A percentile compares a stretch with the other conserved stretches of the same genome.
Evolutionary conservation across 2,329 filamentous ascomycete genomes (phyloP).

Genomic region (Aspergillus viridinutans): DNA sequence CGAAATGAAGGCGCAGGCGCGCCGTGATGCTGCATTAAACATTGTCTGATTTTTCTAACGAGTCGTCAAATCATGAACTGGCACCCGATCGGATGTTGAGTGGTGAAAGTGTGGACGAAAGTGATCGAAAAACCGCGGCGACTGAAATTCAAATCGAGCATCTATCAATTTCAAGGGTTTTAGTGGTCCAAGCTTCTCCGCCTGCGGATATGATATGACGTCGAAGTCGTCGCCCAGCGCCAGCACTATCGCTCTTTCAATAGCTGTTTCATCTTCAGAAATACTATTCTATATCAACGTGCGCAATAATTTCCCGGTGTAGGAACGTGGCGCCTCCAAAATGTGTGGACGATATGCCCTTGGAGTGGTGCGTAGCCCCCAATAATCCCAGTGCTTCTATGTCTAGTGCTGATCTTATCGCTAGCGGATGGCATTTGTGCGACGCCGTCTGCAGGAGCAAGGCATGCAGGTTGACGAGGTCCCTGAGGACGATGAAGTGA

Average conservation of each 20-base stretch:
- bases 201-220: conserved; percentile 20
- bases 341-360: conserved; percentile 70
- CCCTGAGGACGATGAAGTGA: conserved; percentile 65
- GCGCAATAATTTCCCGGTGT: not conserved
- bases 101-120: not conserved
- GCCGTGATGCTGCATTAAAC: conserved; percentile 27
- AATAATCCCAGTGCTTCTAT: not conserved
- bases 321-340: conserved; percentile 1
- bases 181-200: conserved; percentile 24
- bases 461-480: conserved; percentile 69
- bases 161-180: conserved; percentile 7
- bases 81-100: too few species aligned
- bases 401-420: not conserved
- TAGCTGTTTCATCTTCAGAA: not conserved
- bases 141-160: conserved; percentile 4
- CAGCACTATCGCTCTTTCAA: not conserved
- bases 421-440: conserved; percentile 75
- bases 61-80: not conserved
- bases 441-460: conserved; percentile 67
- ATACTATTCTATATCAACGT: not conserved
- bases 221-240: conserved; percentile 8
- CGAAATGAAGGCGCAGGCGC: conserved; percentile 22
- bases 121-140: not conserved
- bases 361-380: conserved; percentile 50
- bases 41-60: conserved; percentile 6